Percentiles rank a stretch among this genome's conserved stretches.
Evolutionary conservation across 495 filamentous ascomycete genomes (phyloP).

Genomic region (Podospora fimiseda): DNA sequence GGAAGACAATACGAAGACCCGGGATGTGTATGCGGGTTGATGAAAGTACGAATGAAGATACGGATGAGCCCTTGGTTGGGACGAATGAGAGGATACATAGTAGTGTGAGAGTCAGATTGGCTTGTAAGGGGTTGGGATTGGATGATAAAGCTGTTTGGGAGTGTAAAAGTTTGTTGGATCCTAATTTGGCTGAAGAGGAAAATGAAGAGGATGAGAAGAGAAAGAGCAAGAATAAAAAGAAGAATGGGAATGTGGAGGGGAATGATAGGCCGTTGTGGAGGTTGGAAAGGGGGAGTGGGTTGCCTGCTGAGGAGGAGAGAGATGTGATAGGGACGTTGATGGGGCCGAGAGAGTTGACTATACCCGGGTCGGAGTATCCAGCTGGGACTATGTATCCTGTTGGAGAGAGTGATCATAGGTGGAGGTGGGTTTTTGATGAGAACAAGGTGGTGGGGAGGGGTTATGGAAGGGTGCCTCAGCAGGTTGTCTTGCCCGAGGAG

Average conservation of each 20-base stretch:
- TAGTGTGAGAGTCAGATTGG: slow-evolving; percentile 22
- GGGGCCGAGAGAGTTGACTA: slow-evolving; percentile 9
- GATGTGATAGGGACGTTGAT: not conserved
- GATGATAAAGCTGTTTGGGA: slow-evolving; percentile 25
- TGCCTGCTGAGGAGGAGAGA: not conserved
- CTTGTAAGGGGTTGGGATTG: slow-evolving; percentile 19
- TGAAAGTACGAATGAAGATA: slow-evolving; percentile 28
- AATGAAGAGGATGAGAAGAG: not conserved
- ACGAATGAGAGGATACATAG: slow-evolving; percentile 25
- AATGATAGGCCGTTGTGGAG: slow-evolving; percentile 13
- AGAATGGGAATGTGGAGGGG: not conserved
- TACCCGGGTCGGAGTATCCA: slow-evolving; percentile 14
- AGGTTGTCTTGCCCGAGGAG: slow-evolving; percentile 22
- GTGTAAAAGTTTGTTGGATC: slow-evolving; percentile 15
- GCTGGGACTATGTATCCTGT: slow-evolving; percentile 18
- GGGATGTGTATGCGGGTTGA: slow-evolving; percentile 23
- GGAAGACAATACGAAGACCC: slow-evolving; percentile 25
- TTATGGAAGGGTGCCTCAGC: slow-evolving; percentile 16
- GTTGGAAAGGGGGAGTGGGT: slow-evolving; percentile 6
- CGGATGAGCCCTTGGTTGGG: slow-evolving; percentile 22
- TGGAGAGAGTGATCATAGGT: slow-evolving; percentile 13
- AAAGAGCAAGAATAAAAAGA: not conserved
- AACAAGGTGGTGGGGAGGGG: slow-evolving; percentile 9
- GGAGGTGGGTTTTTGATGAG: slow-evolving; percentile 25
- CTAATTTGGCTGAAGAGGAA: not conserved